A percentile compares a stretch with the other conserved stretches of the same genome.
Conservation (phyloP, 2,329 filamentous ascomycete species). For the Grosmannia huntii region DNA sequence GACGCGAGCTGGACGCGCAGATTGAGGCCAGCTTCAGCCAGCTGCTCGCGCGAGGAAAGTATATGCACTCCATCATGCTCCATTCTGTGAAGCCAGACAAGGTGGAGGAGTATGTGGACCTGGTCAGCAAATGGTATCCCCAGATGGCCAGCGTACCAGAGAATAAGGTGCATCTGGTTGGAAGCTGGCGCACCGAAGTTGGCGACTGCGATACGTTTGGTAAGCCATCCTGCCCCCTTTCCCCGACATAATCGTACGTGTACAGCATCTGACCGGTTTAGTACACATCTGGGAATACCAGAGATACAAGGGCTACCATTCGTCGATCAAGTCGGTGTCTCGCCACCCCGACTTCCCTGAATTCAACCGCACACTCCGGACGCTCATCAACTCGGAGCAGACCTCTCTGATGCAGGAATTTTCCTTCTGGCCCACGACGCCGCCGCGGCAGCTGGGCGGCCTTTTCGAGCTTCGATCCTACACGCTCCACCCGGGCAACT, state of each 20-base stretch:
- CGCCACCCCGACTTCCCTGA: conserved; percentile 69
- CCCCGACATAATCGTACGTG: not conserved
- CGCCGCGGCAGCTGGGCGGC: conserved; percentile 79
- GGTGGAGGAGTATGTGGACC: conserved; percentile 83
- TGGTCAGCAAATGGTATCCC: conserved; percentile 88
- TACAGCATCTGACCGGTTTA: conserved; percentile 23
- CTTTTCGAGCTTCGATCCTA: conserved; percentile 95
- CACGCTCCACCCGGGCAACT: conserved; percentile 86
- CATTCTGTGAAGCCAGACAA: conserved; percentile 93
- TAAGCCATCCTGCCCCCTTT: conserved; percentile 29
- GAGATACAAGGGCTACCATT: conserved; percentile 90
- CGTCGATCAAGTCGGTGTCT: conserved; percentile 75
- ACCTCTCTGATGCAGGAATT: conserved; percentile 98
- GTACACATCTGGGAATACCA: conserved; percentile 99
- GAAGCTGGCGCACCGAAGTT: conserved; percentile 96
- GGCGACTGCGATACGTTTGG: conserved; percentile 95
- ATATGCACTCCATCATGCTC: conserved; percentile 94
- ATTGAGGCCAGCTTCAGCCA: conserved; percentile 95
- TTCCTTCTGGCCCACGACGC: conserved; percentile 95
- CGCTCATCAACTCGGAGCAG: conserved; percentile 71
- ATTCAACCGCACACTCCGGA: conserved; percentile 75
- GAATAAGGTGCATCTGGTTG: conserved; percentile 92
- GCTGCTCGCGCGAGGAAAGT: conserved; percentile 89
- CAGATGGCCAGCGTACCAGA: conserved; percentile 70
- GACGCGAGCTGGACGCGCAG: conserved; percentile 84